Base-by-base conservation (phyloP, 2,329 filamentous ascomycete genomes). In the Talaromyces sp. region DNA sequence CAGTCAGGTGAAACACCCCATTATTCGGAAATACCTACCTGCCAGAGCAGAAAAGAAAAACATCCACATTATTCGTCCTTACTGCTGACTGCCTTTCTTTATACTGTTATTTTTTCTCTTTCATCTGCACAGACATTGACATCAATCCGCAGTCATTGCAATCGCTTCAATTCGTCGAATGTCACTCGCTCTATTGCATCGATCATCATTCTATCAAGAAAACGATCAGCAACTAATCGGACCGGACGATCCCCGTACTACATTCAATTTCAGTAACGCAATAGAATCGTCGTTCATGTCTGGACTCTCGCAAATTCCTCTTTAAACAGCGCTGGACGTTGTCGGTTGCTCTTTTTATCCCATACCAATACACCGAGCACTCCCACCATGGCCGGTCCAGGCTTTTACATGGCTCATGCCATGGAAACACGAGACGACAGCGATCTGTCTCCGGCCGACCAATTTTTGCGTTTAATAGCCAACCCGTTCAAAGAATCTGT, bases 401-500 rank as follows among this genome's bases (percentile, higher is more conserved):
- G 21, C 39, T 33, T 37, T 37, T 40, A 35, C 56, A 35, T 59
- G 46, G 39, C 50, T 18, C n/a, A 37, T 37, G 18, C 31, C 40
- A 44, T 60, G 48, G 40, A 25, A 11, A 42, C 48, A 40, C 48
- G 57, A 52, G 57, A 56, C 46, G 39, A 55, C 58, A 16, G 33
- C 18, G 39, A 35, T 46, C 18, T 67, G 5, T 69, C 68, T 52
- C 48, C 66, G 50, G 65, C 70, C 16, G 76, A 80, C 42, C 68
- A 78, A 64, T 77, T 81, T 60, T 70, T 82, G 60, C 63, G 75
- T 21, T 71, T 82, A 48, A 76, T 82, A 33, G 71, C 77, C 60
- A 72, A 80, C 66, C 79, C 80, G 1, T 82, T 80, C 66, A 73
- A 75, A 60, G 76, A 78, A 57, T 67, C 73, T 57, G 77, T 80